Evolutionary conservation across 768 basidiomycete genomes (phyloP), one percentile per base, ranked within the genome.

Genomic region (Auriculariales sp.): DNA sequence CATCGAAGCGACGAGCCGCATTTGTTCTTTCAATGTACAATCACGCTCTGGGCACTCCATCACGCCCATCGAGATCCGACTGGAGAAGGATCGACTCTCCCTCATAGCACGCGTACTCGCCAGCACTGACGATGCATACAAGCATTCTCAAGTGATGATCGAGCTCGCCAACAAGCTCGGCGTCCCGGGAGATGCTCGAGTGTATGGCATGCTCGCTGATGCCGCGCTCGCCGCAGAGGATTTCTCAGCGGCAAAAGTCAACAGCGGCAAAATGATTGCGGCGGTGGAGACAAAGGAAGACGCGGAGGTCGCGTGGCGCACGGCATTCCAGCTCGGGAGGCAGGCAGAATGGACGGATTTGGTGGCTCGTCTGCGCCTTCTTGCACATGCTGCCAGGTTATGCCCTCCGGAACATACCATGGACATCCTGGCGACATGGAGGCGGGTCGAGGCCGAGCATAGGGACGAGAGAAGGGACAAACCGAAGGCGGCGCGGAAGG

Each of bases 1-100:
- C 64, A 95, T 99, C 54, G 93, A 98, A 67, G 95, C 95, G 2
- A 99, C 95, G 1, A 94, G 91, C 24, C 82, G 89, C 2, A 80
- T 99, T 10, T 79, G 83, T n/a, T 90, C 94, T 3, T 99, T 89
- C 71, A 86, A 88, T 51, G 73, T 94, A 52, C 71, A 71, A 61
- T 80, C 89, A 22, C 72, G 78, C 4, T 76, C 80, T 7, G 83
- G 87, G 42, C 75, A 82, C 35, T 74, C 80, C 4, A 80, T 98
- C 47, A 77, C 90, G 7, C 94, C 94, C 0, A 78, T 95, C 52
- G 93, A 97, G 63, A 91, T 99, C 53, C 83, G 94, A 7, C 74
- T 95, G 19, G 86, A 88, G 28, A 87, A 85, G 55, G 86, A 97
- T 61, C 81, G 85, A 6, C 77, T 99, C 15, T 79, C 79, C 2